Evolutionary conservation across 1,284 basidiomycete genomes (phyloP).

Genomic region (Takashimella tepidaria): DNA sequence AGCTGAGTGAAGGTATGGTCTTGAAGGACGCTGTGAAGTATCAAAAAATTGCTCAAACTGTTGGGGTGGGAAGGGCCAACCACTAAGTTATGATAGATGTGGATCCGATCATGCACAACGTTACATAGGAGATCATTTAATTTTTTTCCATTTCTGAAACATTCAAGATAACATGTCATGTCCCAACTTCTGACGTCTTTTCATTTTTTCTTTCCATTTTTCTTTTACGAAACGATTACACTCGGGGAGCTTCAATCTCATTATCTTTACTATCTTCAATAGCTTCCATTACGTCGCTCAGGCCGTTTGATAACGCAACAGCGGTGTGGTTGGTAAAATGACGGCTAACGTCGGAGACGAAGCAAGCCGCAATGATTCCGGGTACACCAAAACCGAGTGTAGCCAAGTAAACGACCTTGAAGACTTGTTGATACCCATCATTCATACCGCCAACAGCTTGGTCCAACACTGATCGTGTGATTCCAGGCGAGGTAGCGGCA

Average conservation of each 20-base stretch:
- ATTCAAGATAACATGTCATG: too few relatives aligned
- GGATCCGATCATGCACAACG: too few relatives aligned
- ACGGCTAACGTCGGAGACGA: constrained; percentile 3
- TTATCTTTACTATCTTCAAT: too few relatives aligned
- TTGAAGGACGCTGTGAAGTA: constrained; percentile 43
- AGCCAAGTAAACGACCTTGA: constrained; percentile 6
- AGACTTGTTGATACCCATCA: constrained; percentile 1
- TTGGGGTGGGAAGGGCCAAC: constrained; percentile 39
- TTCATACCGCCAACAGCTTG: constrained; percentile 2
- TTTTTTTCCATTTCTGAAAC: too few relatives aligned
- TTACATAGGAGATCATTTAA: too few relatives aligned
- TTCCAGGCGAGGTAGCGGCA: constrained; percentile 1
- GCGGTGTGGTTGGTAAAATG: constrained; percentile 5
- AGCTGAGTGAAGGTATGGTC: constrained; percentile 47
- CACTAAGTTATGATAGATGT: too few relatives aligned
- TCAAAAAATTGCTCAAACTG: constrained; percentile 43
- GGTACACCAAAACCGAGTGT: constrained; percentile 6
- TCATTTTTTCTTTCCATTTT: too few relatives aligned
- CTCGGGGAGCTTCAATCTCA: too few relatives aligned
- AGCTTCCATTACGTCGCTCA: too few relatives aligned
- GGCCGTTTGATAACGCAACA: too few relatives aligned
- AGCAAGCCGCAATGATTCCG: constrained; percentile 4
- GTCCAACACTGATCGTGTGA: background rate
- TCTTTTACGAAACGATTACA: too few relatives aligned
- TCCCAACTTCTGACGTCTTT: too few relatives aligned